A percentile compares a stretch with the other conserved stretches of the same genome.
These are phyloP conservation scores for Diaporthe batatas DNA, from an alignment of 2,329 filamentous ascomycete genomes.

Conservation along the genomic window DNA sequence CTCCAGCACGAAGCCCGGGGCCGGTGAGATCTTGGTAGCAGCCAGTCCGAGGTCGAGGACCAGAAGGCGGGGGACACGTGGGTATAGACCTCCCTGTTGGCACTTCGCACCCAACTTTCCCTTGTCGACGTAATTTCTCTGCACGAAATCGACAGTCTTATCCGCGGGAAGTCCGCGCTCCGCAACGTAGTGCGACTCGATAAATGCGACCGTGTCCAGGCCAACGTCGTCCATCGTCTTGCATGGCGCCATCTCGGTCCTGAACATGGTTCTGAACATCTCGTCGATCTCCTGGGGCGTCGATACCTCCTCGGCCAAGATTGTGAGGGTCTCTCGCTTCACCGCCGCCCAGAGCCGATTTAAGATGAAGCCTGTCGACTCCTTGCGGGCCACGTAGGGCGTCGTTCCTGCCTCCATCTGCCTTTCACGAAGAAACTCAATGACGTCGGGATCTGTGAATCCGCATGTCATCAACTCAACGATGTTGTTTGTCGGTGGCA, in stretches of 20 bases:
- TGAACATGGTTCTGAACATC: constrained; percentile 37
- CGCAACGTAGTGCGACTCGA: constrained; percentile 49
- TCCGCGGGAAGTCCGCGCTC: constrained; percentile 58
- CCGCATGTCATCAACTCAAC: constrained; percentile 54
- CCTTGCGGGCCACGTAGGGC: constrained; percentile 48
- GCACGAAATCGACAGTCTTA: constrained; percentile 60
- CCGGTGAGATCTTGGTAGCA: constrained; percentile 36
- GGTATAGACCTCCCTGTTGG: constrained; percentile 55
- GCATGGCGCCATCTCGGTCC: constrained; percentile 48
- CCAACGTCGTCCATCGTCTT: constrained; percentile 53
- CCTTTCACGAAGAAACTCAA: constrained; percentile 48
- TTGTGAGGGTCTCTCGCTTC: constrained; percentile 52
- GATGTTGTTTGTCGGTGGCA: constrained; percentile 50
- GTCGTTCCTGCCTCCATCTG: constrained; percentile 48
- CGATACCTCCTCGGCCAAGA: constrained; percentile 50
- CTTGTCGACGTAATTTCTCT: constrained; percentile 58
- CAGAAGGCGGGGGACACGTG: constrained; percentile 46
- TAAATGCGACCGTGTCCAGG: constrained; percentile 50
- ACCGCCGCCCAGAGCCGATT: constrained; percentile 54
- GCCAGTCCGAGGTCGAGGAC: constrained; percentile 49
- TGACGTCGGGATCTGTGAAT: constrained; percentile 47
- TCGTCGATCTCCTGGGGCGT: constrained; percentile 50
- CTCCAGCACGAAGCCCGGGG: constrained; percentile 43
- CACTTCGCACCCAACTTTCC: constrained; percentile 63
- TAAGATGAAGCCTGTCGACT: constrained; percentile 52